A percentile compares a stretch with the other conserved stretches of the same genome.
Evolutionary conservation across 306 rosid genomes (phyloP).

Genomic region (Medicago ruthenica): DNA sequence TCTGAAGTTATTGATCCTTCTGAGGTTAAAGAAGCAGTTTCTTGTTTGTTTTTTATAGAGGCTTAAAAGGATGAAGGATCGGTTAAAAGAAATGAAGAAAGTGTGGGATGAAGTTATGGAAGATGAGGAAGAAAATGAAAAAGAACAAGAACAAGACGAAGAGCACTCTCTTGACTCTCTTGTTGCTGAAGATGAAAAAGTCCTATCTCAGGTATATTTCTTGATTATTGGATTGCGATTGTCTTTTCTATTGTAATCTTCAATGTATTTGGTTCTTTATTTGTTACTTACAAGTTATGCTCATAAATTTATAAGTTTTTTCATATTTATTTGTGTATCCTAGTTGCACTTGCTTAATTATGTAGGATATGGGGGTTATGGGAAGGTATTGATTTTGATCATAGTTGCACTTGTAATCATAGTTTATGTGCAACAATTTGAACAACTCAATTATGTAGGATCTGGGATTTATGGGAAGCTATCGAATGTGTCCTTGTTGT

Average conservation of each 20-base stretch:
- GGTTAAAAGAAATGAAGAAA: conserved; percentile 52
- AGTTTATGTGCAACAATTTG: too few relatives aligned
- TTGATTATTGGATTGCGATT: not conserved
- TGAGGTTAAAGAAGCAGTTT: not conserved
- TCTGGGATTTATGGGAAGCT: too few relatives aligned
- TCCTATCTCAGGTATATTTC: conserved; percentile 20
- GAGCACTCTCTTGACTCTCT: not conserved
- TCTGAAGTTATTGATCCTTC: conserved; percentile 31
- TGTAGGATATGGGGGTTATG: too few relatives aligned
- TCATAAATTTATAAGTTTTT: too few relatives aligned
- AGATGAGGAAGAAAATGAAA: conserved; percentile 41
- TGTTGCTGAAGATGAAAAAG: not conserved
- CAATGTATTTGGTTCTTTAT: not conserved
- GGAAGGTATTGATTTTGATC: too few relatives aligned
- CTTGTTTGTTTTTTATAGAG: conserved; percentile 38
- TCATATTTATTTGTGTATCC: too few relatives aligned
- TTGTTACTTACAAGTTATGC: not conserved
- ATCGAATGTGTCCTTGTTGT: too few relatives aligned
- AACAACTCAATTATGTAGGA: too few relatives aligned
- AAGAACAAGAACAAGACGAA: conserved; percentile 38
- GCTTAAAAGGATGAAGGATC: conserved; percentile 50
- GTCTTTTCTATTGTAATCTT: not conserved
- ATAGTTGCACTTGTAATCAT: too few relatives aligned
- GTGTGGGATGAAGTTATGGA: conserved; percentile 54
- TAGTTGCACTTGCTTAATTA: too few relatives aligned